Evolutionary conservation across 2,329 filamentous ascomycete genomes (phyloP).

Genomic region (Penicillium sp.): DNA sequence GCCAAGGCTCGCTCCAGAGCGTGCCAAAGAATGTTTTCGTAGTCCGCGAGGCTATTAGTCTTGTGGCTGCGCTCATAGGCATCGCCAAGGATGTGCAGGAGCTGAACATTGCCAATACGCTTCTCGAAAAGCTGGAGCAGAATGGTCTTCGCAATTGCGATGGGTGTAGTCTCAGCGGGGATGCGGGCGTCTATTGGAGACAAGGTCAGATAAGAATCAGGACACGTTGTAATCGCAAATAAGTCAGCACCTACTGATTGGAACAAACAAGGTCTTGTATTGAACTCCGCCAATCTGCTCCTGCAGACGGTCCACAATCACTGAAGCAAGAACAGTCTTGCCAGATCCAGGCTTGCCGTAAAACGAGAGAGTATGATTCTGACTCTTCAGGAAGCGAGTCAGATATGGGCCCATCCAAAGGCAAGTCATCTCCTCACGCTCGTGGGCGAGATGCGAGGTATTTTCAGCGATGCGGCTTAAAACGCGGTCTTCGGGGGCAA

Average conservation of each 20-base stretch:
- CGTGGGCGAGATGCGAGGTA: conserved; percentile 42
- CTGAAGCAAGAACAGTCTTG: conserved; percentile 42
- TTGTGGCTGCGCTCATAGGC: conserved; percentile 31
- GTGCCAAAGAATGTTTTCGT: conserved; percentile 41
- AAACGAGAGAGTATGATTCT: conserved; percentile 48
- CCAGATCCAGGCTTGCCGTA: conserved; percentile 43
- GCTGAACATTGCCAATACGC: conserved; percentile 42
- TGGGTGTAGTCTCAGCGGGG: conserved; percentile 31
- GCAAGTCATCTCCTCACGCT: conserved; percentile 55
- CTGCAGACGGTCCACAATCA: conserved; percentile 44
- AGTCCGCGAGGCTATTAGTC: conserved; percentile 27
- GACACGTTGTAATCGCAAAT: background rate
- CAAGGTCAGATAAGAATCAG: background rate
- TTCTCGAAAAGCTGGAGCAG: conserved; percentile 41
- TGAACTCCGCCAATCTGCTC: conserved; percentile 37
- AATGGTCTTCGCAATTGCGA: conserved; percentile 38
- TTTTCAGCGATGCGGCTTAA: conserved; percentile 48
- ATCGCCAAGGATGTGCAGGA: conserved; percentile 38
- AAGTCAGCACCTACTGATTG: conserved; percentile 33
- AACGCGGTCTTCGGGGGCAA: conserved; percentile 50
- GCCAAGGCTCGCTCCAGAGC: conserved; percentile 33
- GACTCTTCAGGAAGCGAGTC: conserved; percentile 51
- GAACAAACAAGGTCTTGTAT: conserved; percentile 39
- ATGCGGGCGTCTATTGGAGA: conserved; percentile 31
- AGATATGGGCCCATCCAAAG: conserved; percentile 56